Conservation (phyloP, 2,329 filamentous ascomycete genomes). For the Exophiala aquamarina region DNA sequence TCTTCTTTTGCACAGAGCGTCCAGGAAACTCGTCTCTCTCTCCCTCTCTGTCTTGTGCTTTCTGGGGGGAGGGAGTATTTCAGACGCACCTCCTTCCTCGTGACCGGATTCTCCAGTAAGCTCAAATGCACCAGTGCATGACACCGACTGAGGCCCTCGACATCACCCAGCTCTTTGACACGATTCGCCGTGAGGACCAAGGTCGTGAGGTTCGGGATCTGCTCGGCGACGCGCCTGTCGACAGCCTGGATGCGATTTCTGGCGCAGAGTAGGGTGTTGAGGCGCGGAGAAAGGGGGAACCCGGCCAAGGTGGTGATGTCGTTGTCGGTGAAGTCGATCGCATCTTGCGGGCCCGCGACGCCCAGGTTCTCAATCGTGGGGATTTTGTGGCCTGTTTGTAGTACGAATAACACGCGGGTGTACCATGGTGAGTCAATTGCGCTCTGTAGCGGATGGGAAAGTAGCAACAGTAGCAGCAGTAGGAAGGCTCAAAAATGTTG, state of each 20-base stretch:
- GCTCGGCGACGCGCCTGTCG: conserved; percentile 70
- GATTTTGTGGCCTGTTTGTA: conserved; percentile 91
- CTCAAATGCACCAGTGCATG: conserved; percentile 74
- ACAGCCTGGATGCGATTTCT: conserved; percentile 85
- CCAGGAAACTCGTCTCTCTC: too few relatives aligned
- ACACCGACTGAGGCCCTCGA: conserved; percentile 75
- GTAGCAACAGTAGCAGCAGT: conserved; percentile 59
- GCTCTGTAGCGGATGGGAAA: conserved; percentile 7
- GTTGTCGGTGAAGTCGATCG: conserved; percentile 98
- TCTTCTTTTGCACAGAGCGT: too few relatives aligned
- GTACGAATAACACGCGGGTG: conserved; percentile 30
- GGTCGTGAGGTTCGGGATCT: conserved; percentile 77
- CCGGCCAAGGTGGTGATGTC: conserved; percentile 87
- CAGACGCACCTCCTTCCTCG: conserved; percentile 80
- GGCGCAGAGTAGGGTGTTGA: conserved; percentile 83
- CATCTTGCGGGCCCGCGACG: conserved; percentile 86
- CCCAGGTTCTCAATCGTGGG: conserved; percentile 96
- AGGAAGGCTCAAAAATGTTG: too few relatives aligned
- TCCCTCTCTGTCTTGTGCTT: too few relatives aligned
- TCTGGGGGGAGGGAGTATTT: too few relatives aligned
- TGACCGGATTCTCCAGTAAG: conserved; percentile 83
- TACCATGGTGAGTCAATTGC: neutral
- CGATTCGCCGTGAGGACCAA: conserved; percentile 83
- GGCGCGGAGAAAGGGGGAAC: conserved; percentile 85
- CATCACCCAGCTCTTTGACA: conserved; percentile 77